A percentile compares a stretch with the other conserved stretches of the same genome.
phyloP scores from a whole-genome alignment of 2,329 filamentous ascomycete genomes.

The Huntiella savannae region DNA sequence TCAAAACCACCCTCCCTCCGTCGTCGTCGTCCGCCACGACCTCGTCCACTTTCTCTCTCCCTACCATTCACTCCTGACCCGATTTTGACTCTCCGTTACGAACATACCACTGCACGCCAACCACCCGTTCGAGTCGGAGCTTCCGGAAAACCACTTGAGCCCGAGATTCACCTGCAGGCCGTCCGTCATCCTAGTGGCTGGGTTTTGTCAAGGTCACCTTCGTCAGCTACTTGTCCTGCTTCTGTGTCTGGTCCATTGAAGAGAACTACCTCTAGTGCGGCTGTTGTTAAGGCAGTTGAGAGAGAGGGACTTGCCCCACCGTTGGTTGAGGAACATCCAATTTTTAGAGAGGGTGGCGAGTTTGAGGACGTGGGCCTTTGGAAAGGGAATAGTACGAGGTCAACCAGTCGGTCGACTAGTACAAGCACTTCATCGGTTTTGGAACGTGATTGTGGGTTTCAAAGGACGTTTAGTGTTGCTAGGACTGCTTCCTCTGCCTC shows the following conservation, averaged over 20 bases:
- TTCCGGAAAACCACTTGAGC: neutral
- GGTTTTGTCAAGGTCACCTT: neutral
- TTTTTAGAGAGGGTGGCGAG: slow-evolving; percentile 4
- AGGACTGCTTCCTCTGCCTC: slow-evolving; percentile 6
- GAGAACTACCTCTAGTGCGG: slow-evolving; percentile 4
- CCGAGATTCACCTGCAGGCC: too few species aligned
- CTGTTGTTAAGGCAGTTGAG: slow-evolving; percentile 4
- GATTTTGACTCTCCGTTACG: slow-evolving; percentile 39
- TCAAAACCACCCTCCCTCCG: slow-evolving; percentile 16
- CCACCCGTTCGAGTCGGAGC: slow-evolving; percentile 28
- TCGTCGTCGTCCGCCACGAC: slow-evolving; percentile 11
- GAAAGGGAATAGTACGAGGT: slow-evolving; percentile 7
- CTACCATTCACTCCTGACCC: slow-evolving; percentile 29
- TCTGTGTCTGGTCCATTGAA: slow-evolving; percentile 1
- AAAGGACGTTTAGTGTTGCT: slow-evolving; percentile 1
- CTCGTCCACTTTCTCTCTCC: slow-evolving; percentile 17
- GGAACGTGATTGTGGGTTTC: too few species aligned
- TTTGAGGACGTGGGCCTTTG: neutral
- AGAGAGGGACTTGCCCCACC: slow-evolving; percentile 5
- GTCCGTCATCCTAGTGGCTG: too few species aligned
- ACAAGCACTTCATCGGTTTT: too few species aligned
- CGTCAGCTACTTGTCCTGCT: neutral
- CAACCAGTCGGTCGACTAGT: slow-evolving; percentile 1
- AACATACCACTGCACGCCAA: slow-evolving; percentile 37
- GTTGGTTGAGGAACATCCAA: slow-evolving; percentile 8